phyloP scores from a whole-genome alignment of 2,329 filamentous ascomycete species.

The Aaosphaeria pasadenensis region DNA sequence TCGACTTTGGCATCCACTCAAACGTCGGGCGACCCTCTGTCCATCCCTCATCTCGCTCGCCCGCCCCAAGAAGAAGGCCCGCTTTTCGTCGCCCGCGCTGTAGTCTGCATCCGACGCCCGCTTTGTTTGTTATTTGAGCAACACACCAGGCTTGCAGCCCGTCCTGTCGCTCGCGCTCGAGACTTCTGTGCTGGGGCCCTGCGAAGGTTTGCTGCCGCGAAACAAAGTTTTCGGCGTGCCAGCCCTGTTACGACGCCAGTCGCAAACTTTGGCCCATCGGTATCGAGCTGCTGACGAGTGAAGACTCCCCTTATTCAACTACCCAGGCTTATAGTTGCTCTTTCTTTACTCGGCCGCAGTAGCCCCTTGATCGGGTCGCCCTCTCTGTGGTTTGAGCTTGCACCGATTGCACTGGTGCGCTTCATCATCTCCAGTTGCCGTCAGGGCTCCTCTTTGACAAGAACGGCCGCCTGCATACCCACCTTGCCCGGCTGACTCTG shows the following conservation, averaged over 20 bases:
- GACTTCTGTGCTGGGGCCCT: conserved; percentile 6
- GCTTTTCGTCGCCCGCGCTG: neutral
- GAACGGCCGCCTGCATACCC: conserved; percentile 25
- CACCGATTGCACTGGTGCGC: conserved; percentile 7
- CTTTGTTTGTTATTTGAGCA: neutral
- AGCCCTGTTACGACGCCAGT: conserved; percentile 37
- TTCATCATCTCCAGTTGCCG: conserved; percentile 22
- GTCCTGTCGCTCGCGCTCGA: neutral
- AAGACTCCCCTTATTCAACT: conserved; percentile 26
- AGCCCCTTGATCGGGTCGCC: conserved; percentile 5
- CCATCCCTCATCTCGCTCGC: neutral
- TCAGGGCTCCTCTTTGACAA: conserved; percentile 23
- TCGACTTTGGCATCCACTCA: too few species aligned
- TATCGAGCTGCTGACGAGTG: conserved; percentile 23
- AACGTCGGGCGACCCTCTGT: neutral
- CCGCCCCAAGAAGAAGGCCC: neutral
- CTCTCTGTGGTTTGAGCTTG: neutral
- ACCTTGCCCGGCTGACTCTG: conserved; percentile 30
- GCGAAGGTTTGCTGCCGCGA: conserved; percentile 27
- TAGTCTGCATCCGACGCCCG: too few species aligned
- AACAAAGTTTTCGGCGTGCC: conserved; percentile 37
- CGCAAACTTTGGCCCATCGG: conserved; percentile 32
- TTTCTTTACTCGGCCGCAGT: conserved; percentile 8
- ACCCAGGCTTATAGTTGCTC: conserved; percentile 20
- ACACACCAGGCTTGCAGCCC: neutral